A percentile compares a stretch with the other conserved stretches of the same genome.
Conservation (phyloP, 2,329 filamentous ascomycete genomes). For the Fusarium musae region DNA sequence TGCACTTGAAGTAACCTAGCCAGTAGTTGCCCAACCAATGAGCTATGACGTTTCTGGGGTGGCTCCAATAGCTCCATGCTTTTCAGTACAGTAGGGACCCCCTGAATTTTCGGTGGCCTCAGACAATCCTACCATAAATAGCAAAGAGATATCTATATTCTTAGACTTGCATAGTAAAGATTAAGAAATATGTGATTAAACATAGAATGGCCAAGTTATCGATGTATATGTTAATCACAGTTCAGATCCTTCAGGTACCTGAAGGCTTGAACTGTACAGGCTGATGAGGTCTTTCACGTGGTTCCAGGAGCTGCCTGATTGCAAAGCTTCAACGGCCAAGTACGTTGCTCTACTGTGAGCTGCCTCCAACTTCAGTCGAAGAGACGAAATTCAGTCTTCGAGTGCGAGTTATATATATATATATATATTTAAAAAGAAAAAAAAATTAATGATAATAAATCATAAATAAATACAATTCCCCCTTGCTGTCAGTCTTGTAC, state of each 20-base stretch:
- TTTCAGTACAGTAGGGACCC: not conserved
- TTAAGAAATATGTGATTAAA: not conserved
- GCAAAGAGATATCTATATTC: not conserved
- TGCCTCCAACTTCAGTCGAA: not conserved
- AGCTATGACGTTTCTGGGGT: not conserved
- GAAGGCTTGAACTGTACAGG: not conserved
- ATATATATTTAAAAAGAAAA: too few relatives aligned
- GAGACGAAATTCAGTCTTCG: not conserved
- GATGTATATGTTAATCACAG: not conserved
- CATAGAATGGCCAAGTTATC: not conserved
- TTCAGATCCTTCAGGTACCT: not conserved
- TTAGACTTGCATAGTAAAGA: not conserved
- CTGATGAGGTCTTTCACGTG: not conserved
- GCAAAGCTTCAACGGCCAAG: not conserved
- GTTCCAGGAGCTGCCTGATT: not conserved
- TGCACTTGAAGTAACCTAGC: not conserved
- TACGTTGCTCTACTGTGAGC: not conserved
- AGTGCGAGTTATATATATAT: not conserved
- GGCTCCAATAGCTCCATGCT: not conserved
- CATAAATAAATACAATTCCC: too few relatives aligned
- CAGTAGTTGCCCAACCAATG: constrained; percentile 1
- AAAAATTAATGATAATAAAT: too few relatives aligned
- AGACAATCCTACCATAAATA: not conserved
- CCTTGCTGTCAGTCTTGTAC: not conserved
- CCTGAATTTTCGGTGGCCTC: not conserved